These are phyloP conservation scores for Aspergillus nidulans DNA, from an alignment of 495 filamentous ascomycete species.

Conservation along the genomic window DNA sequence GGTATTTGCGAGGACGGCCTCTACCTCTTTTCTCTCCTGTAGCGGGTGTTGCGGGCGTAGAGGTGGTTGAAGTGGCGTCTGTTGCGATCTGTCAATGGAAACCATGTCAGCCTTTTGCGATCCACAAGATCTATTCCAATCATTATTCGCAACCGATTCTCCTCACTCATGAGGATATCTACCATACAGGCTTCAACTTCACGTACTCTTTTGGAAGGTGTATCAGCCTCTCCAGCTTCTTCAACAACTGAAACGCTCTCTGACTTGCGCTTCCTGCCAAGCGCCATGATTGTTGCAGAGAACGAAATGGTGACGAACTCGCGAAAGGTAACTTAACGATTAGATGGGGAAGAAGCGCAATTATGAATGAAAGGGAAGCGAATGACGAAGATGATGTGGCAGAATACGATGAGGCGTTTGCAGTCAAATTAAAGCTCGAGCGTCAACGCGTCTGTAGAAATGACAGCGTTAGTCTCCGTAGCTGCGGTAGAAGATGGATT, in stretches of 20 bases:
- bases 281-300: constrained; percentile 18
- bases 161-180: not conserved
- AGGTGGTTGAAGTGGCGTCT: constrained; percentile 1
- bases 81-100: constrained; percentile 10
- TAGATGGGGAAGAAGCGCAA: not conserved
- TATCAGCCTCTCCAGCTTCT: constrained; percentile 19
- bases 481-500: not conserved
- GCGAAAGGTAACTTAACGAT: not conserved
- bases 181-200: not conserved
- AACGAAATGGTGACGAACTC: not conserved
- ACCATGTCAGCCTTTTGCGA: not conserved
- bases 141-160: not conserved
- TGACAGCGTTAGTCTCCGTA: not conserved
- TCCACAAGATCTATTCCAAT: not conserved
- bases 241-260: constrained; percentile 19
- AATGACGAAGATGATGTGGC: constrained; percentile 1
- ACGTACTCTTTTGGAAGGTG: constrained; percentile 23
- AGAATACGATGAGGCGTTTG: not conserved
- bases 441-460: not conserved
- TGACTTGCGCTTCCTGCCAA: constrained; percentile 27
- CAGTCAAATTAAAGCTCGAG: not conserved
- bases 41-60: constrained; percentile 21
- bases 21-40: constrained; percentile 35
- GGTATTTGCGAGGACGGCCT: constrained; percentile 38
- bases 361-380: not conserved